Evolutionary conservation across 192 early-diverging fungal genomes (phyloP).

Genomic region (Paraglomus occultum): DNA sequence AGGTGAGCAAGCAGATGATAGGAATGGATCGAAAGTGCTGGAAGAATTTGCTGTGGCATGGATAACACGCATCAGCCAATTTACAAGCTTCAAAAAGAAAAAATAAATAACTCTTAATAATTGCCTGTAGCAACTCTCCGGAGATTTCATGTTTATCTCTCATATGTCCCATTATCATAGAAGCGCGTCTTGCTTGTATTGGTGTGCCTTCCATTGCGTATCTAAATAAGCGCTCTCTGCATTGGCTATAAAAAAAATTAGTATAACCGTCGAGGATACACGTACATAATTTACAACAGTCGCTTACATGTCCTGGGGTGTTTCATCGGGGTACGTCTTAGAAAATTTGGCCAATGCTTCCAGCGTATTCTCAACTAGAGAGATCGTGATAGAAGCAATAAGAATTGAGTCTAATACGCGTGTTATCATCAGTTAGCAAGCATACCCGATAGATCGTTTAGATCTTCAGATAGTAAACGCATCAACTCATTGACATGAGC

Average conservation of each 20-base stretch:
- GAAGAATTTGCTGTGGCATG: slow-evolving; percentile 22
- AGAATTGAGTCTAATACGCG: neutral
- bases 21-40: slow-evolving; percentile 33
- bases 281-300: neutral
- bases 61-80: neutral
- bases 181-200: slow-evolving; percentile 69
- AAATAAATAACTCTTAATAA: neutral
- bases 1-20: slow-evolving; percentile 45
- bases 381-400: neutral
- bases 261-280: neutral
- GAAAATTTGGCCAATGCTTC: slow-evolving; percentile 70
- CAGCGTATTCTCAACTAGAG: slow-evolving; percentile 49
- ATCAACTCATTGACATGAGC: slow-evolving; percentile 53
- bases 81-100: neutral
- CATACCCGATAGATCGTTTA: slow-evolving; percentile 45
- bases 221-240: slow-evolving; percentile 41
- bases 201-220: slow-evolving; percentile 57
- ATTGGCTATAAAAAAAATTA: slow-evolving; percentile 28
- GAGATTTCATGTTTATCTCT: slow-evolving; percentile 45
- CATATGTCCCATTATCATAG: slow-evolving; percentile 66
- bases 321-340: slow-evolving; percentile 55
- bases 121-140: slow-evolving; percentile 49
- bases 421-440: neutral
- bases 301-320: slow-evolving; percentile 29
- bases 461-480: slow-evolving; percentile 40